These are phyloP conservation scores for Fusarium sp. DNA, from an alignment of 2,329 filamentous ascomycete species.

Conservation along the genomic window DNA sequence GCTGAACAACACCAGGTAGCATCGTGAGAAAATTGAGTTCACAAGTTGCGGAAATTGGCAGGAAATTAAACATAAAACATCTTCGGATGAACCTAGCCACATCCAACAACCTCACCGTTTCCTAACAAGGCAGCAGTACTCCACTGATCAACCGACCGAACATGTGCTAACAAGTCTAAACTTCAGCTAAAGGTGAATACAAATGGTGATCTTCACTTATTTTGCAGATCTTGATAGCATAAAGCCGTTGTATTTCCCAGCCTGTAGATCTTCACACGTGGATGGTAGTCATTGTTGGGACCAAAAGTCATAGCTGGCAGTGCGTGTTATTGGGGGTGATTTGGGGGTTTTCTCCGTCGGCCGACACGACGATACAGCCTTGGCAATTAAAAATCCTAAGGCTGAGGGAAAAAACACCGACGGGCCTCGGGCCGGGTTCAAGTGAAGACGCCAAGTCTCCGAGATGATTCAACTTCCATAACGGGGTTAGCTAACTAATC, in stretches of 20 bases:
- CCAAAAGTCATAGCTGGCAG: no score
- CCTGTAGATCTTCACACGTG: background rate
- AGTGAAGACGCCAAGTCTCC: slow-evolving; percentile 1
- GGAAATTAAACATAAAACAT: background rate
- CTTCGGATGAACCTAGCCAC: background rate
- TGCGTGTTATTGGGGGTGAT: no score
- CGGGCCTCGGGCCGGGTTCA: background rate
- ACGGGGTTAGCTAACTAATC: slow-evolving; percentile 6
- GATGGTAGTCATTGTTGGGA: no score
- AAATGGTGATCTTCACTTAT: background rate
- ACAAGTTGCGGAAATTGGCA: background rate
- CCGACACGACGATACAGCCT: background rate
- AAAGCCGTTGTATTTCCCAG: background rate
- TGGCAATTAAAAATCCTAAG: background rate
- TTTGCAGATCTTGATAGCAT: no score
- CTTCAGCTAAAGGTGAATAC: background rate
- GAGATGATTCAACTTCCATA: slow-evolving; percentile 8
- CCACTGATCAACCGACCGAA: slow-evolving; percentile 1
- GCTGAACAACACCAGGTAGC: background rate
- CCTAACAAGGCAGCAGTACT: background rate
- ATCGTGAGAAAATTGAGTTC: background rate
- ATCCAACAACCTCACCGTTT: background rate
- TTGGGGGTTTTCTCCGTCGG: background rate
- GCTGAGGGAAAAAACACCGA: background rate
- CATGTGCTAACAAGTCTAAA: background rate